These are phyloP conservation scores for Daphne laureola DNA, from an alignment of 441 rosid species.

Conservation along the genomic window DNA sequence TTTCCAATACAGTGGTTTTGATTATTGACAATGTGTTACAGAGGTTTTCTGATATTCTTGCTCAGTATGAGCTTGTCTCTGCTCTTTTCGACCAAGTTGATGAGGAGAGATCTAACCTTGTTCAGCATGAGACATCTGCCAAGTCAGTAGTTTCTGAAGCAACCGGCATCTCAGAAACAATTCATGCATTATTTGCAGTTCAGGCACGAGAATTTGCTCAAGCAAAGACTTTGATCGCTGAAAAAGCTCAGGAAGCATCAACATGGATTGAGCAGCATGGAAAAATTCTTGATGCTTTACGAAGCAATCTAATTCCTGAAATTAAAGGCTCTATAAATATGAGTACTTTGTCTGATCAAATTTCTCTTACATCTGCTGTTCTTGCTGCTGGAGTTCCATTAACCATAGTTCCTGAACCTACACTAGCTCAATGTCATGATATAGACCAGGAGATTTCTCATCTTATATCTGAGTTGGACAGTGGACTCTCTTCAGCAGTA, in stretches of 20 bases:
- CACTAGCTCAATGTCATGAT: conserved; percentile 84
- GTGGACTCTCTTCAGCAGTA: conserved; percentile 67
- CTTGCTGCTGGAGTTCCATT: conserved; percentile 82
- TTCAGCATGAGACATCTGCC: conserved; percentile 79
- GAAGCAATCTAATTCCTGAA: conserved; percentile 72
- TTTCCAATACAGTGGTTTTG: conserved; percentile 15
- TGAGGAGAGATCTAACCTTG: conserved; percentile 77
- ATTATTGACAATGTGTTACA: conserved; percentile 35
- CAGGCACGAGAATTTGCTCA: conserved; percentile 83
- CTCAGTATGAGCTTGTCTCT: conserved; percentile 72
- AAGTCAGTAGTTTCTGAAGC: conserved; percentile 89
- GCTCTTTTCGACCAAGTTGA: conserved; percentile 71
- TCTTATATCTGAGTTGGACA: conserved; percentile 65
- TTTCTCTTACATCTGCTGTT: conserved; percentile 90
- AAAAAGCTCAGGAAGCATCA: conserved; percentile 89
- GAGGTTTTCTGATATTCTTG: conserved; percentile 74
- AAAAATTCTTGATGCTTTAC: conserved; percentile 78
- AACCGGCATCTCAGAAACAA: conserved; percentile 60
- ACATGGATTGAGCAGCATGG: conserved; percentile 92
- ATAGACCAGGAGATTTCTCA: conserved; percentile 85
- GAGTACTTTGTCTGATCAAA: conserved; percentile 41
- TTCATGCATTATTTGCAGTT: conserved; percentile 63
- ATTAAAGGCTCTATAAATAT: conserved; percentile 41
- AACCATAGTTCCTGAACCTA: conserved; percentile 97
- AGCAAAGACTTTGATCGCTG: conserved; percentile 66